phyloP scores from a whole-genome alignment of 129 eudicot species.

The Flaveria ramosissima region DNA sequence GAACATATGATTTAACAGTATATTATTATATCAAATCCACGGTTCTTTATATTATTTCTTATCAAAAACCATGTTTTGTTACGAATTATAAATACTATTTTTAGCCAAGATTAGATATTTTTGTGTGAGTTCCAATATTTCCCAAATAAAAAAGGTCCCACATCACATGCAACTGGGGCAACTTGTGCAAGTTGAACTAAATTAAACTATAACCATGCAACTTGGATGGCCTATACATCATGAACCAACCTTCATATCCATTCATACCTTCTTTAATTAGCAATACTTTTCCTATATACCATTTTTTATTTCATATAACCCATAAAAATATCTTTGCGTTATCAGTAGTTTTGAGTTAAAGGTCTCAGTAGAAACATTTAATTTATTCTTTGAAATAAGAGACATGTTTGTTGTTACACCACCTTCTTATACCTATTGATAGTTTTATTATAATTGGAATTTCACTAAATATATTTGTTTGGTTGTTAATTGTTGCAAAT shows the following conservation, averaged over 20 bases:
- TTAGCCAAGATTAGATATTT: constrained; percentile 8
- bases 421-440: too few relatives aligned
- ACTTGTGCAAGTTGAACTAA: constrained; percentile 45
- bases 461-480: too few relatives aligned
- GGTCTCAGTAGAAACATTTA: too few relatives aligned
- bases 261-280: constrained; percentile 22
- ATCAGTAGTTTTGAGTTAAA: too few relatives aligned
- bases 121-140: constrained; percentile 21
- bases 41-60: background rate
- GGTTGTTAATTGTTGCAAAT: background rate
- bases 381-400: too few relatives aligned
- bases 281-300: constrained; percentile 13
- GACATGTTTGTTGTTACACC: too few relatives aligned
- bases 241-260: constrained; percentile 20
- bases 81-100: background rate
- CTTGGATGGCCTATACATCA: constrained; percentile 32
- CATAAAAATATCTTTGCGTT: background rate
- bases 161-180: constrained; percentile 34
- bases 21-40: background rate
- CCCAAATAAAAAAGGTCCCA: constrained; percentile 25
- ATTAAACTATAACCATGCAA: constrained; percentile 37
- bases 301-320: background rate
- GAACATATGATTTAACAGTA: background rate
- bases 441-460: too few relatives aligned
- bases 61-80: background rate